Percentiles rank a stretch among this genome's conserved stretches.
Evolutionary conservation across 768 basidiomycete species (phyloP).

Genomic region (Lactifluus piperatus): DNA sequence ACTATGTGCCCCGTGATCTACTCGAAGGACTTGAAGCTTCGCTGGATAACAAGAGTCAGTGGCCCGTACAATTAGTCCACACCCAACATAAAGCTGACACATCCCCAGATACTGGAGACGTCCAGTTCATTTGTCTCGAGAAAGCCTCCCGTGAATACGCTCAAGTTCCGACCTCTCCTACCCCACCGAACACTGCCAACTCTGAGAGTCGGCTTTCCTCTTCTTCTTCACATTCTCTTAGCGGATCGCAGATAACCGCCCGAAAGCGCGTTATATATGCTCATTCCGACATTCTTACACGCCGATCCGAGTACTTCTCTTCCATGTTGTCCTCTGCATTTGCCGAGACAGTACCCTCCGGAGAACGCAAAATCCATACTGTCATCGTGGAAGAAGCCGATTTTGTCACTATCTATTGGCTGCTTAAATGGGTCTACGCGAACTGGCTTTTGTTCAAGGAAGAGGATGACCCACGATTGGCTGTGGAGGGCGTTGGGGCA

Average conservation of each 20-base stretch:
- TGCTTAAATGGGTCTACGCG: conserved; percentile 67
- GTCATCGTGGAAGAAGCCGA: conserved; percentile 73
- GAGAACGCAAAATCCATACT: conserved; percentile 51
- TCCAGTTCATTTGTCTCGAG: conserved; percentile 68
- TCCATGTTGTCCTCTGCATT: conserved; percentile 69
- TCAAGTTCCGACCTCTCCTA: conserved; percentile 24
- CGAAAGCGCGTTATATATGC: conserved; percentile 72
- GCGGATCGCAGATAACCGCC: conserved; percentile 40
- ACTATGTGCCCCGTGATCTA: conserved; percentile 57
- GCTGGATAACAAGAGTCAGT: conserved; percentile 61
- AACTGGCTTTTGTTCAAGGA: conserved; percentile 67
- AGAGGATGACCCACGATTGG: conserved; percentile 55
- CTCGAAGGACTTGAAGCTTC: conserved; percentile 62
- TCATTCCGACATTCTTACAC: conserved; percentile 65
- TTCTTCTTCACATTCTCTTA: conserved; percentile 34
- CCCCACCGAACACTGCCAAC: conserved; percentile 25
- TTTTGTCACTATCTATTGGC: conserved; percentile 71
- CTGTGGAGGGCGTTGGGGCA: conserved; percentile 58
- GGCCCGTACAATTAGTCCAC: neutral
- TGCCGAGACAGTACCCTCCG: conserved; percentile 42
- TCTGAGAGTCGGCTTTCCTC: conserved; percentile 33
- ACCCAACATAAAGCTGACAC: neutral
- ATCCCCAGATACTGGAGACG: conserved; percentile 58
- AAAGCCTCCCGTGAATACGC: conserved; percentile 28
- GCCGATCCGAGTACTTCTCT: conserved; percentile 71